phyloP scores from a whole-genome alignment of 2,329 filamentous ascomycete genomes.

The Passalora sequoiae region DNA sequence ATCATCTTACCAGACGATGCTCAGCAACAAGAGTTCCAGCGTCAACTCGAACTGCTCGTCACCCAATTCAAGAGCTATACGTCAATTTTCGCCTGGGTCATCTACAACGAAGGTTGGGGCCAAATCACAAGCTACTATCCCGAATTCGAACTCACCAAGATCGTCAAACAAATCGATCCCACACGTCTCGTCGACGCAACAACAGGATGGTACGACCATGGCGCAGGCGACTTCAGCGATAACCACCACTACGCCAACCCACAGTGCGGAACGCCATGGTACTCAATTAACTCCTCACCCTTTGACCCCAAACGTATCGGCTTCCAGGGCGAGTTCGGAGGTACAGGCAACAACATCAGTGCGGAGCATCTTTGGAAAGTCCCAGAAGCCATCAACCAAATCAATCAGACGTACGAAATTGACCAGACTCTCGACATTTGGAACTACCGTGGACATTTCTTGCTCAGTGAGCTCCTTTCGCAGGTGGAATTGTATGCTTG shows the following conservation, averaged over 20 bases:
- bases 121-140: constrained; percentile 50
- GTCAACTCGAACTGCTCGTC: constrained; percentile 58
- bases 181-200: constrained; percentile 60
- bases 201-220: constrained; percentile 64
- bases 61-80: constrained; percentile 61
- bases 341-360: constrained; percentile 61
- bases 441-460: constrained; percentile 59
- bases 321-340: constrained; percentile 67
- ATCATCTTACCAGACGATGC: constrained; percentile 36
- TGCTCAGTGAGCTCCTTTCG: constrained; percentile 45
- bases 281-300: constrained; percentile 52
- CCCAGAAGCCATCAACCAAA: constrained; percentile 51
- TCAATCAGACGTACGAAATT: constrained; percentile 65
- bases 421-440: constrained; percentile 54
- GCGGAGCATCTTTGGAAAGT: constrained; percentile 63
- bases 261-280: constrained; percentile 66
- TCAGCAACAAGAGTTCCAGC: constrained; percentile 60
- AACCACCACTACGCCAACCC: constrained; percentile 69
- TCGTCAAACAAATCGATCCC: constrained; percentile 55
- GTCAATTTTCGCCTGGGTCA: constrained; percentile 61
- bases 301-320: constrained; percentile 58
- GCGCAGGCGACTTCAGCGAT: constrained; percentile 62
- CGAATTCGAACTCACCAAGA: constrained; percentile 53
- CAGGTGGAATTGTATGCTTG: constrained; percentile 55
- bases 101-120: constrained; percentile 71